Evolutionary conservation across 2,329 filamentous ascomycete genomes (phyloP).

Genomic region (Incumbomyces lentus): DNA sequence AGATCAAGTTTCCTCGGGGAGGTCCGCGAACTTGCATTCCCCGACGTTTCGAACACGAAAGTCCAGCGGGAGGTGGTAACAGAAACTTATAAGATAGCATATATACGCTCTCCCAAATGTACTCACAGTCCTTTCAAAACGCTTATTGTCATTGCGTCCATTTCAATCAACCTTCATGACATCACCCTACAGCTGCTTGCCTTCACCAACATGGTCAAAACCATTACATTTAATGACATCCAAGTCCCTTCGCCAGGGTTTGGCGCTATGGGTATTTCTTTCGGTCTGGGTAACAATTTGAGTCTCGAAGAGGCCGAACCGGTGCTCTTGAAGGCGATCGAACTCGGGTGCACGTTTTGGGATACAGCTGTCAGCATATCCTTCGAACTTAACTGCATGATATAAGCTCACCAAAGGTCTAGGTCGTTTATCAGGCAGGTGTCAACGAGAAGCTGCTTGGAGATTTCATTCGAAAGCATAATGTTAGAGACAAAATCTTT

Average conservation of each 20-base stretch:
- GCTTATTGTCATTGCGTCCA: too few species aligned
- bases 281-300: slow-evolving; percentile 34
- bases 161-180: too few species aligned
- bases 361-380: slow-evolving; percentile 41
- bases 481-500: slow-evolving; percentile 42
- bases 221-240: slow-evolving; percentile 31
- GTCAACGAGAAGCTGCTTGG: slow-evolving; percentile 42
- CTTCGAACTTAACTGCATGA: not conserved
- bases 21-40: too few species aligned
- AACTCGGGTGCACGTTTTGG: slow-evolving; percentile 38
- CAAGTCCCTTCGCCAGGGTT: slow-evolving; percentile 37
- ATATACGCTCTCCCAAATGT: too few species aligned
- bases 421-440: slow-evolving; percentile 39
- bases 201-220: slow-evolving; percentile 36
- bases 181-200: too few species aligned
- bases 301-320: slow-evolving; percentile 38
- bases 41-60: too few species aligned
- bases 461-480: slow-evolving; percentile 42
- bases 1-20: too few species aligned
- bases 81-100: too few species aligned
- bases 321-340: slow-evolving; percentile 40
- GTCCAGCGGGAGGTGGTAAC: too few species aligned
- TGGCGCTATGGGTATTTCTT: slow-evolving; percentile 42
- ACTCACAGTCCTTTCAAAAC: too few species aligned
- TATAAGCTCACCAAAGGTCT: not conserved